Evolutionary conservation across 1,284 basidiomycete genomes (phyloP).

Genomic region (Malassezia obtusa): DNA sequence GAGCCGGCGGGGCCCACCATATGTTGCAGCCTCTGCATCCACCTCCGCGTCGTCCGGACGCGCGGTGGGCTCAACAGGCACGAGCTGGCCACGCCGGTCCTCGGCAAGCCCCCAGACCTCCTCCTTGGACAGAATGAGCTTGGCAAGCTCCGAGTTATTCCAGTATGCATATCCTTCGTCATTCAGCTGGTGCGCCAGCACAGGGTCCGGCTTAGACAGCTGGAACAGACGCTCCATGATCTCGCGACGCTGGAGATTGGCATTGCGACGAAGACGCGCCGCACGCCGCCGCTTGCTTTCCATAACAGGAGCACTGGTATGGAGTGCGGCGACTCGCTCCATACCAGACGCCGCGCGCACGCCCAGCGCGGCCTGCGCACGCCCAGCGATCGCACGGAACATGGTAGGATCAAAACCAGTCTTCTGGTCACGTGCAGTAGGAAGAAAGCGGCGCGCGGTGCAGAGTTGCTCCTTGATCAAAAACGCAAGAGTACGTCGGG

Average conservation of each 20-base stretch:
- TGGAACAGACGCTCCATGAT: conserved; percentile 46
- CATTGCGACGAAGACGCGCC: conserved; percentile 35
- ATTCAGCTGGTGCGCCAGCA: conserved; percentile 59
- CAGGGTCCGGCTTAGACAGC: conserved; percentile 56
- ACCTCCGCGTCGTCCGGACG: conserved; percentile 7
- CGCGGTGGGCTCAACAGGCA: conserved; percentile 17
- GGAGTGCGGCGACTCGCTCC: conserved; percentile 10
- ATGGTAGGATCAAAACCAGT: conserved; percentile 13
- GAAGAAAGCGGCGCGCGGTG: not conserved
- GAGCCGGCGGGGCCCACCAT: conserved; percentile 32
- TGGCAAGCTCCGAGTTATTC: conserved; percentile 31
- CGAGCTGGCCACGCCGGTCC: conserved; percentile 38
- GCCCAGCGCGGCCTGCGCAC: not conserved
- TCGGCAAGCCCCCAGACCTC: conserved; percentile 40
- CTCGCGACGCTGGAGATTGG: conserved; percentile 42
- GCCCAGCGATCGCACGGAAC: conserved; percentile 6
- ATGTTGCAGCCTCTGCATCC: conserved; percentile 10
- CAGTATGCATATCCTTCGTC: conserved; percentile 35
- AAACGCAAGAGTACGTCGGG: conserved; percentile 37
- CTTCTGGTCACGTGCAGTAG: conserved; percentile 12
- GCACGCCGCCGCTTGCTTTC: conserved; percentile 32
- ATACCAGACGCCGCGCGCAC: not conserved
- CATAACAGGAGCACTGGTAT: conserved; percentile 19
- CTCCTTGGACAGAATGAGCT: conserved; percentile 34
- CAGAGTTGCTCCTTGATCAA: conserved; percentile 31